Base-by-base conservation (phyloP, 257 asterid species). In the Vinca minor region DNA sequence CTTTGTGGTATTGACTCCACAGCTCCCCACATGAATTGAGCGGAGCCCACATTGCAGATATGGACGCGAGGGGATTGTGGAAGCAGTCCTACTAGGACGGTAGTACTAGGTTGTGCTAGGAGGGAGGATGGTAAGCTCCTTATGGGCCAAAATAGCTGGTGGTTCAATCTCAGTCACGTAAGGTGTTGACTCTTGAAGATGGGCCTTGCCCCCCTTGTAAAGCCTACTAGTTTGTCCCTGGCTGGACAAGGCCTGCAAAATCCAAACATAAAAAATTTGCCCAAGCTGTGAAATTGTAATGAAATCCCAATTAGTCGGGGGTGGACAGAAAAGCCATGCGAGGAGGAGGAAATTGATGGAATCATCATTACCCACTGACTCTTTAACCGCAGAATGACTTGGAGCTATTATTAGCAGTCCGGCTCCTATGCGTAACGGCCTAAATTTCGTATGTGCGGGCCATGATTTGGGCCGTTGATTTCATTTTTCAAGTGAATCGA, bases 381-480 rank as follows among this genome's bases (percentile, higher is more conserved):
- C 35, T 59, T 49, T 59, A 59, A 10, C 57, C 54, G 56, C 18
- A 69, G 63, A 29, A 42, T 49, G 67, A 49, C 67, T 49, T 50
- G 13, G 31, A n/a, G 34, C 31, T 66, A 69, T 69, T 47, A 69
- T 69, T 52, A 42, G n/a, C n/a, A n/a, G n/a, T n/a, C n/a, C n/a
- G n/a, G n/a, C n/a, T n/a, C n/a, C n/a, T n/a, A n/a, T n/a, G n/a
- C n/a, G n/a, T n/a, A n/a, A n/a, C n/a, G n/a, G n/a, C n/a, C n/a
- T n/a, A n/a, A n/a, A n/a, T n/a, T n/a, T n/a, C n/a, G n/a, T n/a
- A n/a, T n/a, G n/a, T n/a, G n/a, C n/a, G n/a, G n/a, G n/a, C n/a
- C n/a, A n/a, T n/a, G n/a, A n/a, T n/a, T n/a, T n/a, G n/a, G n/a
- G n/a, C n/a, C n/a, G n/a, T n/a, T n/a, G n/a, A n/a, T n/a, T n/a